These are phyloP conservation scores for Hygrophorus pudorinus DNA, from an alignment of 768 basidiomycete genomes.

Conservation along the genomic window DNA sequence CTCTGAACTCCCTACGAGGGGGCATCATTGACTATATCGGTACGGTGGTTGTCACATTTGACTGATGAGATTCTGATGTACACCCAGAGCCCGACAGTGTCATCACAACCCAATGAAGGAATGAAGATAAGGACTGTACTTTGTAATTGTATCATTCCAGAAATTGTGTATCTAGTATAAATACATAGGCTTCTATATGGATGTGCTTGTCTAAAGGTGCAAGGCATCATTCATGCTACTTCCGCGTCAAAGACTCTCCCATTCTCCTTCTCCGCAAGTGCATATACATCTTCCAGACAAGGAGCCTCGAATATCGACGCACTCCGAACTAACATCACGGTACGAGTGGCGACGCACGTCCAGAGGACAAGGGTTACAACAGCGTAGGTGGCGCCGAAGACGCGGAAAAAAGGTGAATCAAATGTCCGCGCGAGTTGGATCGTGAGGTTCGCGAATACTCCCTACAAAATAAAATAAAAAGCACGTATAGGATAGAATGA, in stretches of 20 bases:
- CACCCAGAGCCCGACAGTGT: conserved; percentile 2
- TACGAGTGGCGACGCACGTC: conserved; percentile 27
- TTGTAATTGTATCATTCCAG: not conserved
- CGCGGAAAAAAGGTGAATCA: conserved; percentile 38
- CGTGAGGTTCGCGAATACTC: conserved; percentile 38
- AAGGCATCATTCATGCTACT: too few relatives aligned
- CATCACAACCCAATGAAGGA: conserved; percentile 1
- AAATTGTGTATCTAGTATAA: too few relatives aligned
- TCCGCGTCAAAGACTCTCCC: too few relatives aligned
- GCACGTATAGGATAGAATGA: too few relatives aligned
- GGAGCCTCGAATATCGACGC: conserved; percentile 39
- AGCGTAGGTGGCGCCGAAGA: conserved; percentile 40
- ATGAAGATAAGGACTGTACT: not conserved
- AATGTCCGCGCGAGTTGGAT: conserved; percentile 40
- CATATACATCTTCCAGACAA: conserved; percentile 18
- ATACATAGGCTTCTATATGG: too few relatives aligned
- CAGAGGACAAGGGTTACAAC: conserved; percentile 34
- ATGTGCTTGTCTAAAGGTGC: too few relatives aligned
- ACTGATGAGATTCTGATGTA: conserved; percentile 1
- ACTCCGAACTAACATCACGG: conserved; percentile 34
- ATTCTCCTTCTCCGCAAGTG: too few relatives aligned
- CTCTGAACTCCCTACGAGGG: not conserved
- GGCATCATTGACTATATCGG: conserved; percentile 3
- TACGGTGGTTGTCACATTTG: not conserved
- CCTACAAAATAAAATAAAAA: too few relatives aligned